Percentiles rank a stretch among this genome's conserved stretches.
Evolutionary conservation across 2,329 filamentous ascomycete species (phyloP).

Genomic region (Dothistroma septosporum): DNA sequence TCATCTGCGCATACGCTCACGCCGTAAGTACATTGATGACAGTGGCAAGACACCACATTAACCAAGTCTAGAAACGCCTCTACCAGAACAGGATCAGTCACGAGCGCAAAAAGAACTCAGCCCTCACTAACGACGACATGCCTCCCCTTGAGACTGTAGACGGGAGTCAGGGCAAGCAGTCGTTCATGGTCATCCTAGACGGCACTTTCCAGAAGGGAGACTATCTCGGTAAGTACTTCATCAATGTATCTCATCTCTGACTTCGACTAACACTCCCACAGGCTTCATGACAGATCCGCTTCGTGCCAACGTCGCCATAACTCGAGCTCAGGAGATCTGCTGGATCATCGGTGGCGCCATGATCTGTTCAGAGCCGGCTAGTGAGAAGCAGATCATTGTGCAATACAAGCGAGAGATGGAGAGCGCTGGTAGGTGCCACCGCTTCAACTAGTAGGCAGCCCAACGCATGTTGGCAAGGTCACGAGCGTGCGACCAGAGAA

Average conservation of each 20-base stretch:
- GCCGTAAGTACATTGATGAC: slow-evolving; percentile 1
- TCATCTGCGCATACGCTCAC: slow-evolving; percentile 9
- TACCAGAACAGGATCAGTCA: not conserved
- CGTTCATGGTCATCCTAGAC: slow-evolving; percentile 19
- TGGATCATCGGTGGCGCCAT: slow-evolving; percentile 18
- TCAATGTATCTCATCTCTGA: not conserved
- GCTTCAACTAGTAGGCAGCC: no score
- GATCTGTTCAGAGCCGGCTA: not conserved
- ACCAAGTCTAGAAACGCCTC: not conserved
- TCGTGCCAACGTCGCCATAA: slow-evolving; percentile 24
- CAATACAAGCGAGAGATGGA: not conserved
- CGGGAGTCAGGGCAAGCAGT: slow-evolving; percentile 15
- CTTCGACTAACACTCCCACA: not conserved
- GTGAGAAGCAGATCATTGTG: not conserved
- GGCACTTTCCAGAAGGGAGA: slow-evolving; percentile 11
- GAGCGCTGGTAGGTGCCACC: not conserved
- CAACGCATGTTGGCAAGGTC: no score
- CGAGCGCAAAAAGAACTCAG: no score
- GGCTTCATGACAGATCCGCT: slow-evolving; percentile 18
- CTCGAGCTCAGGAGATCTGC: slow-evolving; percentile 20
- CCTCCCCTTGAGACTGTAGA: slow-evolving; percentile 19
- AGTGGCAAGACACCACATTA: no score
- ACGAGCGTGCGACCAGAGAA: no score
- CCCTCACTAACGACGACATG: slow-evolving; percentile 3
- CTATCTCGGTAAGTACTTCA: not conserved